Evolutionary conservation across 352 stramenopile species (phyloP).

Genomic region (Phytophthora europaea): DNA sequence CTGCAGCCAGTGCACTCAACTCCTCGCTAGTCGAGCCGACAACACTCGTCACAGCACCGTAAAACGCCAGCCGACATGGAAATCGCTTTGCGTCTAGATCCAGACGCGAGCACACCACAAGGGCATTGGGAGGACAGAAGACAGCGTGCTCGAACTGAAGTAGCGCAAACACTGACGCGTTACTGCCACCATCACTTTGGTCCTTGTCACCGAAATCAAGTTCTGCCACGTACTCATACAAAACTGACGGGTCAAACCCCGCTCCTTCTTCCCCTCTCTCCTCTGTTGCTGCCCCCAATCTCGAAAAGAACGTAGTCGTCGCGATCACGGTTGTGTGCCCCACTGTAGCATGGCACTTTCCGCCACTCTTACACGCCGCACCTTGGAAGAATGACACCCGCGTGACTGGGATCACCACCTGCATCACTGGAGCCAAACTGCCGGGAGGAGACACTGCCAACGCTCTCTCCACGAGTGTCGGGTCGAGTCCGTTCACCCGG

Average conservation of each 20-base stretch:
- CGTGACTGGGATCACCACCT: conserved; percentile 65
- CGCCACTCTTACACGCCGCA: conserved; percentile 59
- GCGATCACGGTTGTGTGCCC: conserved; percentile 83
- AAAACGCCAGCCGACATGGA: conserved; percentile 79
- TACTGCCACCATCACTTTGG: neutral
- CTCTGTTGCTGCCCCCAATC: conserved; percentile 15
- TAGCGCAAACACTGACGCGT: conserved; percentile 55
- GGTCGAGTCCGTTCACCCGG: conserved; percentile 87
- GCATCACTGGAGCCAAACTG: conserved; percentile 57
- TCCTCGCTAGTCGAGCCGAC: conserved; percentile 38
- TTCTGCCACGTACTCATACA: conserved; percentile 63
- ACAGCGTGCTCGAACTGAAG: conserved; percentile 78
- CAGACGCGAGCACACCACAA: conserved; percentile 82
- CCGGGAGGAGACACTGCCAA: conserved; percentile 61
- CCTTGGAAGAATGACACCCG: conserved; percentile 71
- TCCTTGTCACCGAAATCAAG: conserved; percentile 25
- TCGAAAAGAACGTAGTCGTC: conserved; percentile 68
- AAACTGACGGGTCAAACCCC: conserved; percentile 45
- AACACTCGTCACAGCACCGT: conserved; percentile 60
- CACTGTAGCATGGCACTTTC: conserved; percentile 81
- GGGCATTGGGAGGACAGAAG: conserved; percentile 55
- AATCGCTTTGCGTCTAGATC: conserved; percentile 73
- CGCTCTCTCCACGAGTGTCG: conserved; percentile 67
- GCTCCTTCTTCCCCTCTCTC: neutral
- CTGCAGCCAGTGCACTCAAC: conserved; percentile 8